Conservation (phyloP, 139 green algal genomes). For the Chlamydomonas sphaeroides region DNA sequence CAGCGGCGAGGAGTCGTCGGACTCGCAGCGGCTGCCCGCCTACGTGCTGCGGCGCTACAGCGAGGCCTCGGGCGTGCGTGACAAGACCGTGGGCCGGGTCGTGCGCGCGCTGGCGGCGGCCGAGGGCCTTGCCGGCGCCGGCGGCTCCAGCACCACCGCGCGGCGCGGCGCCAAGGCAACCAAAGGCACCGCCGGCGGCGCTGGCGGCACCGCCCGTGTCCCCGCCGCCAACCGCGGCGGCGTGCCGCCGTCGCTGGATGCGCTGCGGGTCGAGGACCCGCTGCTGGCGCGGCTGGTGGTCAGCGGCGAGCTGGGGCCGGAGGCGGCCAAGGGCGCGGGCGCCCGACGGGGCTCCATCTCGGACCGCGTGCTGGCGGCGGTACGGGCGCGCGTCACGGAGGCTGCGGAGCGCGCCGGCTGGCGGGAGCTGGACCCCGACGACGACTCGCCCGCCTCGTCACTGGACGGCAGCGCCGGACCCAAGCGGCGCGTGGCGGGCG, state of each 20-base stretch:
- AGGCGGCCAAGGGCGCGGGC: neutral
- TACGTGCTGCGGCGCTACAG: slow-evolving; percentile 5
- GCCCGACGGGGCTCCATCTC: neutral
- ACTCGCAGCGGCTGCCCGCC: neutral
- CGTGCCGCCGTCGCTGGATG: neutral
- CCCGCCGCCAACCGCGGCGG: neutral
- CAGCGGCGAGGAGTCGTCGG: neutral
- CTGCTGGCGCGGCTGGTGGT: neutral
- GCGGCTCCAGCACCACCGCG: no score
- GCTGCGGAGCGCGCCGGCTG: neutral
- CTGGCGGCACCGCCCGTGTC: neutral
- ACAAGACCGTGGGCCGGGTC: neutral
- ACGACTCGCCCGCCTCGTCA: neutral
- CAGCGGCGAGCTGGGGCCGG: neutral
- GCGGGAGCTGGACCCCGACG: neutral
- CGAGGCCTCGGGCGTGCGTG: neutral
- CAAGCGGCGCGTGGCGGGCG: no score
- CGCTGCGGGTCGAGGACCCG: neutral
- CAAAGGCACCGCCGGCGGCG: no score
- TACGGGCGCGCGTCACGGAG: neutral
- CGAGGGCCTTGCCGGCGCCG: neutral
- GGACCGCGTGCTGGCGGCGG: neutral
- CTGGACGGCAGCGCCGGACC: neutral
- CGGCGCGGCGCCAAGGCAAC: neutral
- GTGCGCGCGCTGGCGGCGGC: neutral